Percentiles rank a stretch among this genome's conserved stretches.
These are phyloP conservation scores for Claviceps cyperi DNA, from an alignment of 2,329 filamentous ascomycete genomes.

Conservation along the genomic window DNA sequence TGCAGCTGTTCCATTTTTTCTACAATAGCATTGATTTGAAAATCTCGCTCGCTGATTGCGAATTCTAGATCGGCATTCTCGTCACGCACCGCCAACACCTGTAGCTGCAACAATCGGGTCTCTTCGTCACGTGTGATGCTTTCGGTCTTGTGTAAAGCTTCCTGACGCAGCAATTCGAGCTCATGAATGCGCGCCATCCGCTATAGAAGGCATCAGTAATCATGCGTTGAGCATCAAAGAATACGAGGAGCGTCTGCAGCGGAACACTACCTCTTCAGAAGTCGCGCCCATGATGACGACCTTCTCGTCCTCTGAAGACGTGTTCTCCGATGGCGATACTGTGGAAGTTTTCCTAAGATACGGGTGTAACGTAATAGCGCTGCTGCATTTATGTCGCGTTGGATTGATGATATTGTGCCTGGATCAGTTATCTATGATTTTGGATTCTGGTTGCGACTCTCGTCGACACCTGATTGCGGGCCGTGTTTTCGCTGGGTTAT, in stretches of 20 bases:
- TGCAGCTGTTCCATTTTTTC: conserved; percentile 25
- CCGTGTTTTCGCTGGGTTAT: conserved; percentile 15
- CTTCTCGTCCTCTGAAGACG: neutral
- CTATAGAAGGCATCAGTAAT: conserved; percentile 17
- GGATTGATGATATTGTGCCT: neutral
- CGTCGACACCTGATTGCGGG: conserved; percentile 2
- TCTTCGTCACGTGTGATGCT: conserved; percentile 63
- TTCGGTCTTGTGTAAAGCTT: conserved; percentile 48
- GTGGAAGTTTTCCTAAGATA: neutral
- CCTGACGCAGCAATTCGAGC: conserved; percentile 58
- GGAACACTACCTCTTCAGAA: conserved; percentile 13
- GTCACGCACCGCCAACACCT: conserved; percentile 56
- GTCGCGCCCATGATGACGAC: conserved; percentile 13
- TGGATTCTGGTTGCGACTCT: neutral
- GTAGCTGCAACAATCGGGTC: conserved; percentile 52
- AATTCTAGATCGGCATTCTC: conserved; percentile 57
- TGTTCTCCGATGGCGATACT: neutral
- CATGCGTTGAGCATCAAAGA: neutral
- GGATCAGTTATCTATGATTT: neutral
- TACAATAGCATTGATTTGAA: conserved; percentile 36
- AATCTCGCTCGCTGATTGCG: conserved; percentile 44
- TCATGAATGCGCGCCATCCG: conserved; percentile 31
- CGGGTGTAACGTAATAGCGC: no score
- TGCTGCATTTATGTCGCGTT: no score
- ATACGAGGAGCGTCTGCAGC: neutral